Evolutionary conservation across 257 asterid genomes (phyloP), one percentile per base, ranked within the genome.

Genomic region (Gentiana dahurica): DNA sequence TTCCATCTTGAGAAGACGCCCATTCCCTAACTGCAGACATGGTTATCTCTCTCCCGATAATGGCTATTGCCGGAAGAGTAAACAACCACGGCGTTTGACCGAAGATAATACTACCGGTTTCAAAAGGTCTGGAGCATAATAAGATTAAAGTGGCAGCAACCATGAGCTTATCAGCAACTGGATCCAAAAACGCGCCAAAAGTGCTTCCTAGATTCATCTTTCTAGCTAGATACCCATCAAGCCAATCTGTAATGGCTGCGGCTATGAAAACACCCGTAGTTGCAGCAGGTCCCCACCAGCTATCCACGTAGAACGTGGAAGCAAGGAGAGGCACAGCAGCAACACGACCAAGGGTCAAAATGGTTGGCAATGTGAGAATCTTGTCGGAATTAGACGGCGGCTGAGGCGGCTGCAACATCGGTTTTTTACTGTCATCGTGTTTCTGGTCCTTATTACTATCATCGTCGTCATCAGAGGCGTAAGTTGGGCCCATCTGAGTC

Each of bases 21-120:
- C 99, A 92, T 79, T 92, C 99, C 77, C 99, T 77, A 59, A 92
- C 97, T 0, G 97, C 99, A 1, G 99, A 92, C 99, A 92, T 92
- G 60, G 99, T 85, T 73, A 92, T 92, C 99, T 92, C 99, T 77
- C 97, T 89, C 61, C 97, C 94, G 54, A 92, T 89, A 56, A 89
- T 86, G 53, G 95, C 85, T 65, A 91, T 82, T 64, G 97, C 81
- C 62, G 99, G 99, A 57, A 84, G 79, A 36, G 91, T 79, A 65
- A 88, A 58, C 46, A 92, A 66, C 99, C 97, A 92, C n/a, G 97
- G 86, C 2, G 71, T 68, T 74, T 82, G 89, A 54, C 87, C 89
- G 69, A 81, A 77, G 54, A 81, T 60, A 15, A 15, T 15, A 15
- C 24, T 15, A 62, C 88, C 79, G 45, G 77, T 84, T 62, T 83